A percentile compares a stretch with the other conserved stretches of the same genome.
Evolutionary conservation across 352 stramenopile genomes (phyloP).

Genomic region (Phytophthora chlamydospora): DNA sequence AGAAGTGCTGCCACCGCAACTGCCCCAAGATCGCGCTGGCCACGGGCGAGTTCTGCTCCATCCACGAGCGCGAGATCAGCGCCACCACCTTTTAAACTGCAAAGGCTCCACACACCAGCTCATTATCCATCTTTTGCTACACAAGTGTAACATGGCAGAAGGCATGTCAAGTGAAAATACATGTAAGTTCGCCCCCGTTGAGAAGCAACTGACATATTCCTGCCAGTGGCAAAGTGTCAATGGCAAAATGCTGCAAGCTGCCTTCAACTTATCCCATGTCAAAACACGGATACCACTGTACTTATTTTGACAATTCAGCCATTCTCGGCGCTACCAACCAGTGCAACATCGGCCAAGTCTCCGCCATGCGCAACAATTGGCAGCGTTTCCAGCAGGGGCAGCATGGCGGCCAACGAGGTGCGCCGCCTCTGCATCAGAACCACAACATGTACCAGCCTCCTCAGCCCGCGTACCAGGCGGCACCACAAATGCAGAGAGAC

Average conservation of each 20-base stretch:
- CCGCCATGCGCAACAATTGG: slow-evolving; percentile 30
- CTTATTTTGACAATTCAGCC: not conserved
- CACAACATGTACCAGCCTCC: slow-evolving; percentile 15
- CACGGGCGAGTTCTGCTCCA: slow-evolving; percentile 52
- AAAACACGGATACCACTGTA: too few species aligned
- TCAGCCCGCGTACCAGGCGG: slow-evolving; percentile 1
- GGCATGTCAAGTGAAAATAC: not conserved
- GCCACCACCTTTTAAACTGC: slow-evolving; percentile 14
- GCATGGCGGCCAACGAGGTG: not conserved
- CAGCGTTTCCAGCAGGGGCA: slow-evolving; percentile 45
- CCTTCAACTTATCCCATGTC: too few species aligned
- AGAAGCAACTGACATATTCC: too few species aligned
- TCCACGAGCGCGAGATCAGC: slow-evolving; percentile 38
- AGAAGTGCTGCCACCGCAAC: slow-evolving; percentile 48
- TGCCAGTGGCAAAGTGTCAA: too few species aligned
- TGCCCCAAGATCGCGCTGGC: slow-evolving; percentile 34
- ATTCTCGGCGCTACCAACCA: slow-evolving; percentile 1
- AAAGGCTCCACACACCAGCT: not conserved
- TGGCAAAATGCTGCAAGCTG: too few species aligned
- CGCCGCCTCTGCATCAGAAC: slow-evolving; percentile 1
- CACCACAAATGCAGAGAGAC: slow-evolving; percentile 41
- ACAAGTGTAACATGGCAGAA: too few species aligned
- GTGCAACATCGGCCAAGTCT: not conserved
- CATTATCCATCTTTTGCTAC: too few species aligned
- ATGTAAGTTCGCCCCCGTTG: too few species aligned